Evolutionary conservation across 2,329 filamentous ascomycete species (phyloP).

Genomic region (Colletotrichum sp.): DNA sequence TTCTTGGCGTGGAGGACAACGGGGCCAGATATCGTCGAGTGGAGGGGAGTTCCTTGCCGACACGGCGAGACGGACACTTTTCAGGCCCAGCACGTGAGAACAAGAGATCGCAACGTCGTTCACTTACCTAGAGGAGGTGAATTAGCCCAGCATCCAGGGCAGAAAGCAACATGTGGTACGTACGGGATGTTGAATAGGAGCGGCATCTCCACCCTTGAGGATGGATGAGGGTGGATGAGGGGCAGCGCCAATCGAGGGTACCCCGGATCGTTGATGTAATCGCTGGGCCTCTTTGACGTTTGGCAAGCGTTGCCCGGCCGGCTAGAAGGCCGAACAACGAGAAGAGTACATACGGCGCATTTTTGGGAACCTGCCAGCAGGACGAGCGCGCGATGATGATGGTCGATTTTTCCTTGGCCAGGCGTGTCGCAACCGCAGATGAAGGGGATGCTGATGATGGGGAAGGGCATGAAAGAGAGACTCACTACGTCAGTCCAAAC

Average conservation of each 20-base stretch:
- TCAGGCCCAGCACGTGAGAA: slow-evolving; percentile 11
- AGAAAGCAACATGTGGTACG: slow-evolving; percentile 1
- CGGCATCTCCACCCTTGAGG: not conserved
- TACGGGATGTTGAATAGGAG: not conserved
- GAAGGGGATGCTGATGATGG: not conserved
- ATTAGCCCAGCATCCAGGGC: not conserved
- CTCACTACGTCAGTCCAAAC: slow-evolving; percentile 19
- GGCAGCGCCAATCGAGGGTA: slow-evolving; percentile 16
- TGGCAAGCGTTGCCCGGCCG: slow-evolving; percentile 9
- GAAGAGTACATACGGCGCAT: not conserved
- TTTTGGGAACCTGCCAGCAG: not conserved
- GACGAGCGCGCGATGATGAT: not conserved
- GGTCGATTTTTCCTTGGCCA: not conserved
- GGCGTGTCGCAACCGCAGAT: not conserved
- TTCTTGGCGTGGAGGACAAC: slow-evolving; percentile 1
- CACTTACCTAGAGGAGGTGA: not conserved
- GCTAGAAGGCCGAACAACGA: slow-evolving; percentile 6
- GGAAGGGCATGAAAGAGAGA: not conserved
- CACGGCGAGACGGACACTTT: slow-evolving; percentile 5
- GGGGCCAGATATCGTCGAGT: not conserved
- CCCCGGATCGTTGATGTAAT: slow-evolving; percentile 21
- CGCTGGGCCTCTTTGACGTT: not conserved
- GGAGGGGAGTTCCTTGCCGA: slow-evolving; percentile 1
- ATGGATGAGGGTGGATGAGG: not conserved
- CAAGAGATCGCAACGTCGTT: not conserved